Conservation (phyloP, 139 green algal genomes). For the Chlamydomonas schloesseri region DNA sequence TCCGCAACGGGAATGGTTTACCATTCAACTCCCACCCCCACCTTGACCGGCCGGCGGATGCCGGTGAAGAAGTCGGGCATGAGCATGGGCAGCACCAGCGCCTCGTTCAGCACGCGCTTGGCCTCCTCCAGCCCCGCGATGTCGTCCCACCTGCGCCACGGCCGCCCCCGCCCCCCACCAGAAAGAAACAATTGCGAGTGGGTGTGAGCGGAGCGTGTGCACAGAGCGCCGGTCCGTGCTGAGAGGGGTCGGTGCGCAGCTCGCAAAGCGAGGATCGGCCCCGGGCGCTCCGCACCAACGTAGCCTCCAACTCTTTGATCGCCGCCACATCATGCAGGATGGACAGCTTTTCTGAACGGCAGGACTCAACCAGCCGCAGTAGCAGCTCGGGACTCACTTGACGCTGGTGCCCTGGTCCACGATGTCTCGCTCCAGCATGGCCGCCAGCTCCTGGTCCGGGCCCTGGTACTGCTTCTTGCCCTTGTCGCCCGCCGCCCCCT, state of each 20-base stretch:
- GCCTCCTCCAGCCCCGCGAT: slow-evolving; percentile 79
- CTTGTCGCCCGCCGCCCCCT: background rate
- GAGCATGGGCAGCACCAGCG: slow-evolving; percentile 88
- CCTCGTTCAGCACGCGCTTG: slow-evolving; percentile 94
- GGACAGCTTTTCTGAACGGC: no score
- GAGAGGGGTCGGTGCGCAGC: no score
- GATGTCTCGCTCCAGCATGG: slow-evolving; percentile 84
- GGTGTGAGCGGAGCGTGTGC: no score
- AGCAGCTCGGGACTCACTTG: slow-evolving; percentile 40
- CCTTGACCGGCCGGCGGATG: slow-evolving; percentile 92
- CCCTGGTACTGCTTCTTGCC: slow-evolving; percentile 68
- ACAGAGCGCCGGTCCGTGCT: no score
- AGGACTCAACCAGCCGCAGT: no score
- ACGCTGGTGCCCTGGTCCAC: slow-evolving; percentile 81
- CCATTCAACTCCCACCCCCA: slow-evolving; percentile 5
- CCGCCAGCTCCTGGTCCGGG: slow-evolving; percentile 81
- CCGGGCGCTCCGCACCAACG: no score
- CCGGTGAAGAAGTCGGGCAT: slow-evolving; percentile 94
- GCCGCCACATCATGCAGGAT: no score
- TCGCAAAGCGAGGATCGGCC: no score
- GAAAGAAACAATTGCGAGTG: no score
- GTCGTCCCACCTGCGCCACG: slow-evolving; percentile 61
- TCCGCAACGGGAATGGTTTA: no score
- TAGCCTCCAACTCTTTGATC: no score
- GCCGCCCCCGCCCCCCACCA: no score